phyloP scores from a whole-genome alignment of 1,284 basidiomycete species.

The Boletus calvinii region DNA sequence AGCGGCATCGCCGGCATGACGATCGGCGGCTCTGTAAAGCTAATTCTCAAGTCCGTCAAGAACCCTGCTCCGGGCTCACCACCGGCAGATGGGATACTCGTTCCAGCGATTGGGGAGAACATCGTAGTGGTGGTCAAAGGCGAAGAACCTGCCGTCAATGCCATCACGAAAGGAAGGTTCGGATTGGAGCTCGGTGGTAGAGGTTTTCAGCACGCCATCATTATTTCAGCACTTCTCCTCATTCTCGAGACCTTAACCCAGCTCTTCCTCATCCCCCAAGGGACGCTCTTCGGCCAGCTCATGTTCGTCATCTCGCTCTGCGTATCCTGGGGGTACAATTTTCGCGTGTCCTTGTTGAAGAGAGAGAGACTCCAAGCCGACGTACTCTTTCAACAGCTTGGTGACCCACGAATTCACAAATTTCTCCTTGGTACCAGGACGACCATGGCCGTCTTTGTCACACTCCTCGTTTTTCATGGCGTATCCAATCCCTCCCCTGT shows the following conservation, averaged over 20 bases:
- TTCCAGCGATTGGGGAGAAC: constrained; percentile 19
- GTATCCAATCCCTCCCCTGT: not conserved
- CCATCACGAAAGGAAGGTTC: constrained; percentile 30
- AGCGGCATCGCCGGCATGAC: constrained; percentile 26
- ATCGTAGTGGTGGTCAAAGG: constrained; percentile 26
- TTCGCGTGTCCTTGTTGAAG: constrained; percentile 23
- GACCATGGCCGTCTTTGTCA: constrained; percentile 23
- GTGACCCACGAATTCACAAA: constrained; percentile 19
- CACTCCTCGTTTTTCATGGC: constrained; percentile 18
- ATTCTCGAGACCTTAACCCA: constrained; percentile 27
- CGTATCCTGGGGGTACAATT: constrained; percentile 32
- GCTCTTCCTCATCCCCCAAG: constrained; percentile 32
- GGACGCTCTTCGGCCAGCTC: constrained; percentile 28
- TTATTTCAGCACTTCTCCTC: constrained; percentile 29
- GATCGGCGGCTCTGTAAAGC: constrained; percentile 28
- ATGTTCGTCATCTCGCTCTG: constrained; percentile 32
- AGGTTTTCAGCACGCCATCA: constrained; percentile 16
- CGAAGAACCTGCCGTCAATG: constrained; percentile 25
- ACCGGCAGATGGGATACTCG: constrained; percentile 21
- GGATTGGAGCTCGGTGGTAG: constrained; percentile 14
- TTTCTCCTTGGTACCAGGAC: constrained; percentile 24
- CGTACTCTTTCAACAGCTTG: constrained; percentile 22
- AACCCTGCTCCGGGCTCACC: constrained; percentile 21
- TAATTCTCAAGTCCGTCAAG: constrained; percentile 10
- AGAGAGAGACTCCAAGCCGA: constrained; percentile 26